Base-by-base conservation (phyloP, 768 basidiomycete genomes). In the Boletus patriciae region DNA sequence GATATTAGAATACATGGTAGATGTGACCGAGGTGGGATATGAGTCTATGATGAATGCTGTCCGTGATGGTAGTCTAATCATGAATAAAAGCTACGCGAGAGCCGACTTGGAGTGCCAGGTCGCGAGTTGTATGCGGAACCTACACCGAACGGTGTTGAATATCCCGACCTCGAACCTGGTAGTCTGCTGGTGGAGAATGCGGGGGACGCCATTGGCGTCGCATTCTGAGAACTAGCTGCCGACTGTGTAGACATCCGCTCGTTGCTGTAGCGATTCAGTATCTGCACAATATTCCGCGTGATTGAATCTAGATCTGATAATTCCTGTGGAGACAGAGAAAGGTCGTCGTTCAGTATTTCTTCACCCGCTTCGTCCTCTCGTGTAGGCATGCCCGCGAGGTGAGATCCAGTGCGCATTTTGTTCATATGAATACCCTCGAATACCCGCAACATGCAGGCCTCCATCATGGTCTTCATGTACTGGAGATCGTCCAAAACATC, bases 371-470 rank as follows among this genome's bases (percentile, higher is more conserved):
- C 90, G 42, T 80, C 80, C 43, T 73, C 78, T 33, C 78, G 76
- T 25, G 52, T 41, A 47, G 77, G 72, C 33, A 78, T 66, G 8
- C 76, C 62, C 6, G 70, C 67, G 13, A 67, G 62, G n/a, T 66
- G 69, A 54, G 69, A 60, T 41, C 73, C 71, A 19, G 59, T 47
- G n/a, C 50, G 59, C 42, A 48, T 61, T 47, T 55, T 61, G 72
- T 78, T 78, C 50, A 77, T 78, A 52, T 70, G 70, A 52, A 96
- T 87, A 21, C 94, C 93, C 64, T 96, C 90, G 62, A 92, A 98
- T 7, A 97, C 91, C 41, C 95, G 85, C 46, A 94, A 75, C 85
- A 97, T 86, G 65, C 88, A 92, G 3, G 77, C 77, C 62, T 96
- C 92, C 78, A 95, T 83, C 63, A 88, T 74, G 19, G 74, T 77